Conservation (phyloP, 495 filamentous ascomycete genomes). For the Podospora conica region DNA sequence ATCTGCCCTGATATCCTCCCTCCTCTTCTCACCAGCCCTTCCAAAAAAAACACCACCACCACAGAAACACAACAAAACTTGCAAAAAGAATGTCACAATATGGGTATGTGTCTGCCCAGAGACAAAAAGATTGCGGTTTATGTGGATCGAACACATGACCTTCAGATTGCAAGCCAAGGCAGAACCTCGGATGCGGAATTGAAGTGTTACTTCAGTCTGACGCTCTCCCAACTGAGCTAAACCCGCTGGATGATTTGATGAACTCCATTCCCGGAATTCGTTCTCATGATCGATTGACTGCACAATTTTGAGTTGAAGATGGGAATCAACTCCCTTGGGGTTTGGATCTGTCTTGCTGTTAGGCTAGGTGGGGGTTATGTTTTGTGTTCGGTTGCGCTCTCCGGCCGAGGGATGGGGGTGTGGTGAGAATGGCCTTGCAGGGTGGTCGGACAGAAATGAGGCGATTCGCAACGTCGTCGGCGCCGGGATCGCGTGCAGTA, state of each 20-base stretch:
- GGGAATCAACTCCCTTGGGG: too few relatives aligned
- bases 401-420: too few relatives aligned
- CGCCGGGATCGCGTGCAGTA: too few relatives aligned
- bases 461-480: background rate
- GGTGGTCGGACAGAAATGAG: background rate
- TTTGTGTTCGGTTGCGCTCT: background rate
- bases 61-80: background rate
- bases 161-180: background rate
- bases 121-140: background rate
- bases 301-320: too few relatives aligned
- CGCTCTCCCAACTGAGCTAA: background rate
- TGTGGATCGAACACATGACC: background rate
- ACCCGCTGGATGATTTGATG: conserved; percentile 6
- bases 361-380: too few relatives aligned
- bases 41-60: background rate
- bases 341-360: too few relatives aligned
- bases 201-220: background rate
- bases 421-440: background rate
- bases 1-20: too few relatives aligned
- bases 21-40: too few relatives aligned
- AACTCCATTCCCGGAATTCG: background rate
- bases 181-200: background rate
- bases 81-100: too few relatives aligned
- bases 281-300: too few relatives aligned
- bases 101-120: background rate